Evolutionary conservation across 768 basidiomycete species (phyloP), one percentile per base, ranked within the genome.

Genomic region (Saitozyma sp.): DNA sequence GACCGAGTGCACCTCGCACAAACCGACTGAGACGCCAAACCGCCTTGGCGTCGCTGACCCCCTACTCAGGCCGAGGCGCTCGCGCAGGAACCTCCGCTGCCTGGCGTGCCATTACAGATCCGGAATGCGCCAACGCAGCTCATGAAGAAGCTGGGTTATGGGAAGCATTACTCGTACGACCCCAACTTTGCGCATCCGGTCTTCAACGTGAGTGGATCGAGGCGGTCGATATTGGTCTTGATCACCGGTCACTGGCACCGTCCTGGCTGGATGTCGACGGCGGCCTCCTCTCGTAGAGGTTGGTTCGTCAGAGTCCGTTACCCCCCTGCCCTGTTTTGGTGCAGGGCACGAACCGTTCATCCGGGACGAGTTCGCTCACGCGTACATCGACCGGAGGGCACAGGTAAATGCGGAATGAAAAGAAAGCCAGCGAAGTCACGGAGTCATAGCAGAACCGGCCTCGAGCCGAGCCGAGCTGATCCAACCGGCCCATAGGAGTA

Each of bases 41-140:
- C 56, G 37, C 38, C 16, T 20, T 49, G 2, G 29, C 29, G 29
- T 29, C 29, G 41, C 54, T 55, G 19, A 59, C 56, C 6, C 9
- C 1, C 14, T 1, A 1, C 6, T 42, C 53, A 79, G 78, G 89
- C 89, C 1, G 88, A 87, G 74, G 84, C 74, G 52, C 85, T 85
- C 1, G 88, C 86, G 7, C 84, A 84, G 71, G 68, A 69, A 51
- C 60, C 85, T 85, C 73, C 76, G 11, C 79, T 60, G 80, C 84
- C 10, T 71, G 84, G 53, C 83, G 89, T 92, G 1, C 91, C 91
- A 0, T 69, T 90, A 60, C 82, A 83, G 43, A 83, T 91, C 68
- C 84, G 91, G 39, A 92, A 92, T 77, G 89, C 89, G 9, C 89
- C 90, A 3, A 90, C 89, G 3, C 67, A 65, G 17, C 71, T 90